Base-by-base conservation (phyloP, 2,329 filamentous ascomycete genomes). In the Aspergillus terreus region DNA sequence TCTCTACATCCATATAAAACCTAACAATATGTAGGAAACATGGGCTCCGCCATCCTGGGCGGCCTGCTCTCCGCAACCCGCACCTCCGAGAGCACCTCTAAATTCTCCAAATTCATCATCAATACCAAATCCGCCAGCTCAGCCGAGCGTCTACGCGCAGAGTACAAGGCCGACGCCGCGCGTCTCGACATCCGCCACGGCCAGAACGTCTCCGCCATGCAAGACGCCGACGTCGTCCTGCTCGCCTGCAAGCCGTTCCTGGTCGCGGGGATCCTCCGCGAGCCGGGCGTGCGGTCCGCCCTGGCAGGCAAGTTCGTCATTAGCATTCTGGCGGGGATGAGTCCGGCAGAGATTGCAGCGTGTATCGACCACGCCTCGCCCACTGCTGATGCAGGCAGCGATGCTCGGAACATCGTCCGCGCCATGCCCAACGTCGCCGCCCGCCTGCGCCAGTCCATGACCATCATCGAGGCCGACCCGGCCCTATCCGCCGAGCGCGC, bases 281-380 rank as follows among this genome's bases (percentile, higher is more conserved):
- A 71, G 25, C 54, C 63, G 0, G 72, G 71, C 0, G 57, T 79
- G 1, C 30, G 51, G 0, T 63, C 73, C 6, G 74, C 74, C 0
- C 46, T 80, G 1, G 58, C 59, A 0, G 66, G 68, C 4, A 81
- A 79, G 54, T 63, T 79, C 1, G 55, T 81, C 10, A 74, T 81
- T 59, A 80, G 76, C 53, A 69, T 81, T 0, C 71, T 72, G 2
- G 78, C 76, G 1, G 78, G 78, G 0, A 77, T 71, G 68, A 69
- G 72, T 1, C 63, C 66, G 9, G 52, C 58, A 2, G 63, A 66
- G 40, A 57, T 77, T 1, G 65, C 70, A 50, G 36, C 48, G 1
- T 61, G 57, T 7, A 58, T 75, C 0, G 65, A 70, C 33, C 27
- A 40, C n/a, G 35, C 19, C 10, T 14, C 40, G 17, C 23, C 27